Conservation (phyloP, 352 stramenopile species). For the Globisporangium nunn region DNA sequence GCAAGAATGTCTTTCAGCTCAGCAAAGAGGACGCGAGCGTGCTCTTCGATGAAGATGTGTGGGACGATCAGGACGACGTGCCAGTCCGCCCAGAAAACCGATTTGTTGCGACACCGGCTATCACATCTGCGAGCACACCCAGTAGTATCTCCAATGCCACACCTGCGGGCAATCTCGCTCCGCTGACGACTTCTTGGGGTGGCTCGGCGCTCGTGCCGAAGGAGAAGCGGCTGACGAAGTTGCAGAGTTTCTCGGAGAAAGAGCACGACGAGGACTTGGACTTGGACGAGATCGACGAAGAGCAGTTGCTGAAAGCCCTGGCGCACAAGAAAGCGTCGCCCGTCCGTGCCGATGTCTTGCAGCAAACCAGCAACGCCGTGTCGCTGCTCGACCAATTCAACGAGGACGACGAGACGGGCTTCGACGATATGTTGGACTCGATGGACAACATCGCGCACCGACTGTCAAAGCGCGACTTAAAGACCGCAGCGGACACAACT, state of each 20-base stretch:
- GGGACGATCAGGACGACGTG: conserved; percentile 40
- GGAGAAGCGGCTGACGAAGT: conserved; percentile 56
- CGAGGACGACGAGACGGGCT: conserved; percentile 15
- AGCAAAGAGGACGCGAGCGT: conserved; percentile 71
- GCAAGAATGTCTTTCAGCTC: conserved; percentile 48
- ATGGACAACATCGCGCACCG: conserved; percentile 1
- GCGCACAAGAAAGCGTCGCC: conserved; percentile 25
- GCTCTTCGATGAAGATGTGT: conserved; percentile 65
- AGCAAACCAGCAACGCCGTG: not conserved
- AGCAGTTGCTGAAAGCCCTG: conserved; percentile 37
- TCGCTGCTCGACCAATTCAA: conserved; percentile 2
- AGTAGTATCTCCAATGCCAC: not conserved
- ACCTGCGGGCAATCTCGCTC: not conserved
- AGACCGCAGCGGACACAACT: conserved; percentile 10
- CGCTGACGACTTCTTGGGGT: conserved; percentile 36
- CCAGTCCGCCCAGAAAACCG: not conserved
- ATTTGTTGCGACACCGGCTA: not conserved
- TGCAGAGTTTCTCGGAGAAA: conserved; percentile 70
- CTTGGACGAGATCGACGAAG: conserved; percentile 74
- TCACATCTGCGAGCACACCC: not conserved
- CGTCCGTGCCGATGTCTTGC: conserved; percentile 3
- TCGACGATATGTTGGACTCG: conserved; percentile 12
- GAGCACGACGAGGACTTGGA: conserved; percentile 40
- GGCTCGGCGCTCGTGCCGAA: conserved; percentile 50
- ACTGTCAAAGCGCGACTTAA: conserved; percentile 9